Evolutionary conservation across 352 stramenopile species (phyloP).

Genomic region (Globisporangium camurandrum): DNA sequence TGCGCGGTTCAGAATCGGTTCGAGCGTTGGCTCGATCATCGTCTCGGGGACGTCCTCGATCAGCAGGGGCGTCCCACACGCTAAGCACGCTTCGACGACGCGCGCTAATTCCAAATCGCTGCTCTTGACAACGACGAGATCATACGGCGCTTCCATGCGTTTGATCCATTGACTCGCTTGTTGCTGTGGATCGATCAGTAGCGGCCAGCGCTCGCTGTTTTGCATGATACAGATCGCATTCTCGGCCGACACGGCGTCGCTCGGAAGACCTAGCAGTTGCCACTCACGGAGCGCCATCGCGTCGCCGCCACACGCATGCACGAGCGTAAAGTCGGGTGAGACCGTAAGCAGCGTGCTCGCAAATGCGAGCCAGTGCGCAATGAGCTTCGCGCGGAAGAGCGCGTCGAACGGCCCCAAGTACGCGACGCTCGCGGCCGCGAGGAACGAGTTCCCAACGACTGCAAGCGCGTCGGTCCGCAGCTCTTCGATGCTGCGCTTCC

Average conservation of each 20-base stretch:
- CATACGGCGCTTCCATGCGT: conserved; percentile 59
- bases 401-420: conserved; percentile 69
- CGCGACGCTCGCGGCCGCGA: conserved; percentile 46
- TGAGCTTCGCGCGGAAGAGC: conserved; percentile 23
- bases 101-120: conserved; percentile 33
- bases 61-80: conserved; percentile 34
- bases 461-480: conserved; percentile 32
- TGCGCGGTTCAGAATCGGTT: conserved; percentile 30
- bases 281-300: conserved; percentile 79
- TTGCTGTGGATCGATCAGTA: conserved; percentile 93
- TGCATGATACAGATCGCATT: conserved; percentile 88
- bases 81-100: conserved; percentile 31
- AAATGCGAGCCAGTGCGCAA: conserved; percentile 26
- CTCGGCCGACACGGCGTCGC: conserved; percentile 82
- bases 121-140: conserved; percentile 69
- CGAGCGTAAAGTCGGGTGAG: conserved; percentile 44
- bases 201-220: conserved; percentile 80
- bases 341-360: conserved; percentile 18
- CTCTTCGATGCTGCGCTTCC: conserved; percentile 57
- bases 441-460: conserved; percentile 54
- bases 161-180: conserved; percentile 91
- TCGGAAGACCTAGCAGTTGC: conserved; percentile 85
- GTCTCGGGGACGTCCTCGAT: conserved; percentile 49
- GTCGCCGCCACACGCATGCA: conserved; percentile 63
- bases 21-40: conserved; percentile 46